Evolutionary conservation across 768 basidiomycete genomes (phyloP).

Genomic region (Tubosaeta sp.): DNA sequence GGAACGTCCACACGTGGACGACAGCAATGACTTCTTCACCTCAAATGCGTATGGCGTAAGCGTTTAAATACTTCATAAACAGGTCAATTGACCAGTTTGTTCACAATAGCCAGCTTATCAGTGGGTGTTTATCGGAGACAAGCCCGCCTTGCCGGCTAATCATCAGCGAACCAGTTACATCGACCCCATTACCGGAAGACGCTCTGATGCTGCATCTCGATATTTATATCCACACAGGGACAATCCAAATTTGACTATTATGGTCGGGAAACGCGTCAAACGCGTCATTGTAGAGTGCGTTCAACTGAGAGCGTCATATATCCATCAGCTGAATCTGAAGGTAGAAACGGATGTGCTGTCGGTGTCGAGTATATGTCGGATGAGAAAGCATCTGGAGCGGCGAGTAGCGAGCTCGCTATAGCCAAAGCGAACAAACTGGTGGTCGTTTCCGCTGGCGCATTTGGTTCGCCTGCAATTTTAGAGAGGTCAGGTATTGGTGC

Average conservation of each 20-base stretch:
- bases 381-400: constrained; percentile 18
- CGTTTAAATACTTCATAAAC: not conserved
- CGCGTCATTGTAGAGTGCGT: constrained; percentile 36
- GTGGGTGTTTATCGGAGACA: constrained; percentile 8
- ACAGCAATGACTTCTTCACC: constrained; percentile 42
- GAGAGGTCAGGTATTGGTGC: constrained; percentile 71
- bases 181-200: constrained; percentile 35
- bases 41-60: constrained; percentile 24
- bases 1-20: constrained; percentile 40
- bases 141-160: not conserved
- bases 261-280: constrained; percentile 32
- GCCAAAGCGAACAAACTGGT: constrained; percentile 38
- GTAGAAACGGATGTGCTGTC: constrained; percentile 33
- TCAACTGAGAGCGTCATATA: not conserved
- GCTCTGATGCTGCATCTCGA: constrained; percentile 31
- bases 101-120: constrained; percentile 12
- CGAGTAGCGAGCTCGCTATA: not conserved
- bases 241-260: constrained; percentile 28
- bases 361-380: constrained; percentile 37
- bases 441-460: constrained; percentile 48
- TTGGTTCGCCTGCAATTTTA: constrained; percentile 54
- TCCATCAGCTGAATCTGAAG: not conserved
- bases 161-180: constrained; percentile 43
- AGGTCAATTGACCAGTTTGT: not conserved
- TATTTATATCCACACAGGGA: constrained; percentile 34